Evolutionary conservation across 805 yeast species (phyloP), one percentile per base, ranked within the genome.

Genomic region (Suhomyces sp.): DNA sequence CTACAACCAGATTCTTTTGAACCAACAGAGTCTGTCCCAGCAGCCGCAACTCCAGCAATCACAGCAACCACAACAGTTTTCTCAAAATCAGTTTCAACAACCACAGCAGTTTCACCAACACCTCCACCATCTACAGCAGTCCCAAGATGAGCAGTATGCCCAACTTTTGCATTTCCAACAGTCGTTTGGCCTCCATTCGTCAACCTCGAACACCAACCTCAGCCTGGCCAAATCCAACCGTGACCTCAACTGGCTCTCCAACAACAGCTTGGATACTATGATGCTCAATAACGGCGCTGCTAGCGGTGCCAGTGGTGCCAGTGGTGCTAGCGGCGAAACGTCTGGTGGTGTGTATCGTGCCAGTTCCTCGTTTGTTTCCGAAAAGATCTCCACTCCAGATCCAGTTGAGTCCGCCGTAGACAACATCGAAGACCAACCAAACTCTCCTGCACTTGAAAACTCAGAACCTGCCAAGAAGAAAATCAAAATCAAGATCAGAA

Each of bases 31-130:
- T 31, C 48, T 27, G 29, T 25, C 24, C 9, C 47, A 43, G 19
- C 52, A 40, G 31, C 46, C 46, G 12, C 54, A 48, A 41, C 50
- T 33, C 15, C 49, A 29, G 3, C 57, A 46, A 24, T 47, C 47
- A 43, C 45, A 47, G 43, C 51, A 51, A 43, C 50, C 35, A 43
- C 46, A 31, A 17, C 35, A 31, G 35, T n/a, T 31, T n/a, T 17
- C 35, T 12, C 35, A 13, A n/a, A 31, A 31, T 31, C 47, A 44
- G 43, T 27, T 46, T 15, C 49, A 40, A 20, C 49, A 35, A 33
- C 25, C 24, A 7, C 44, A 43, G 24, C 51, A 44, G 25, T 45
- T 19, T n/a, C 40, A 19, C 43, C 48, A 35, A 8, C 48, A 52
- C 9, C 31, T 27, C 49, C 55, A 52, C 15, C 52, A 48, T 17